Base-by-base conservation (phyloP, 768 basidiomycete genomes). In the Russula emetica region DNA sequence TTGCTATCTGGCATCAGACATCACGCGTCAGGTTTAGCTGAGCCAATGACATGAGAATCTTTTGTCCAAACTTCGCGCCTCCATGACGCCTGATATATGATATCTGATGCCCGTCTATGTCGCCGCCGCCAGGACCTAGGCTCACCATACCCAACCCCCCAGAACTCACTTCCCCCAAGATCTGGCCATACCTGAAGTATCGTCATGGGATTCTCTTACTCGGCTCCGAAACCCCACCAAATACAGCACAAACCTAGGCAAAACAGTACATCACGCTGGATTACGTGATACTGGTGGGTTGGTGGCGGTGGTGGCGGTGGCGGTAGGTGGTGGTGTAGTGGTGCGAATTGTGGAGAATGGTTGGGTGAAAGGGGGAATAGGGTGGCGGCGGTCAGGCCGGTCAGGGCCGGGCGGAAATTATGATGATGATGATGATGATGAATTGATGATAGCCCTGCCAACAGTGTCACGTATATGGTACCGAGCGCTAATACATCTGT, bases 401-500 rank as follows among this genome's bases (percentile, higher is more conserved):
- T 16, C 34, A 34, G 34, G 14, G 38, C 5, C 38, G 5, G 38
- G 38, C 6, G 38, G 38, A 40, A 45, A 45, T 20, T n/a, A 22
- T n/a, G n/a, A n/a, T n/a, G n/a, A n/a, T n/a, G n/a, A n/a, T n/a
- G 44, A 45, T 36, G 45, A n/a, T 45, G 44, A 34, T 13, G 34
- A 10, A 30, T n/a, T 30, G 30, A 36, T 36, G 13, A 36, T 36
- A 34, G 34, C 34, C 34, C 34, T 34, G 36, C 36, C 11, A 36
- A 36, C 13, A 36, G 36, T 36, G 34, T 34, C 11, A 10, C 34
- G 11, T 3, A 11, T 11, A 45, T 8, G 44, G 74, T 70, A 20
- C 74, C 76, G 3, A 76, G 69, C 20, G 68, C 64, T 20, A 66
- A 66, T 77, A 81, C 76, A 78, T 74, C 34, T 34, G 34, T 34